phyloP scores from a whole-genome alignment of 2,329 filamentous ascomycete genomes.

The Venturia pyrina region DNA sequence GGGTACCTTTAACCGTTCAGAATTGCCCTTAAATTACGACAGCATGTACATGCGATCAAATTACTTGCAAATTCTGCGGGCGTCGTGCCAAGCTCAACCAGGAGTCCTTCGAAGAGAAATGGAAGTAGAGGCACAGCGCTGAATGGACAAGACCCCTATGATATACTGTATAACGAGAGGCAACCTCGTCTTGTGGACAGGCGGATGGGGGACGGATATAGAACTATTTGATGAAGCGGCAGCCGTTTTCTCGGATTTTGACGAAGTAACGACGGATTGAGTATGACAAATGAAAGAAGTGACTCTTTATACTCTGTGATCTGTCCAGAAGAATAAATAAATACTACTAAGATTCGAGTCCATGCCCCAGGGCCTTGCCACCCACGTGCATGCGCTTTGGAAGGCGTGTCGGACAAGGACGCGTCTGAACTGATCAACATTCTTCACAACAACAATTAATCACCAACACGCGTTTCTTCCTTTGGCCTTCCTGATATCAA shows the following conservation, averaged over 20 bases:
- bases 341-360: not conserved
- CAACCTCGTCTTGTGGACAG: no score
- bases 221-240: no score
- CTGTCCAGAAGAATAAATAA: not conserved
- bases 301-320: not conserved
- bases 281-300: no score
- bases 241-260: no score
- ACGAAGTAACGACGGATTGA: no score
- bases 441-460: not conserved
- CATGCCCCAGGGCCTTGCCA: not conserved
- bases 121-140: no score
- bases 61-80: no score
- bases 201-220: no score
- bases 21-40: not conserved
- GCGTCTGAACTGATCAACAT: not conserved
- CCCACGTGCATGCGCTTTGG: not conserved
- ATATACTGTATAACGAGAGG: not conserved
- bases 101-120: not conserved
- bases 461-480: not conserved
- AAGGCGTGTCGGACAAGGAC: not conserved
- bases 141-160: no score
- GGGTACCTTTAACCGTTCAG: not conserved
- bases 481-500: not conserved
- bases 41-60: not conserved
- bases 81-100: no score